Percentiles rank a stretch among this genome's conserved stretches.
phyloP scores from a whole-genome alignment of 202 grass and related monocot genomes.

The Schoenoplectus triqueter region DNA sequence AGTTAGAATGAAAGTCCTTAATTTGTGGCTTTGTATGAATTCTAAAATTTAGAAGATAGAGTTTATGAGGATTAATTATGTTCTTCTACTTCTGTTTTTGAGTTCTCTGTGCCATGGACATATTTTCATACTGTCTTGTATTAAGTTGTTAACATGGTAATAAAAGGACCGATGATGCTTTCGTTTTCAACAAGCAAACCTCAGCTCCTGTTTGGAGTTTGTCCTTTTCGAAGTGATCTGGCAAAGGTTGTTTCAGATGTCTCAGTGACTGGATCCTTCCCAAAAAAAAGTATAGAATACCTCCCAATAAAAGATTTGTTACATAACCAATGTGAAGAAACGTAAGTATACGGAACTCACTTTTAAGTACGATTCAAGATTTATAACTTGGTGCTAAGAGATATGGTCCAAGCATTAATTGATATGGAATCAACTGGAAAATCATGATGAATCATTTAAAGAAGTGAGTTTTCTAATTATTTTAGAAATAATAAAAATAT shows the following conservation, averaged over 20 bases:
- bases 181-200: neutral
- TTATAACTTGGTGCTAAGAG: too few relatives aligned
- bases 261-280: neutral
- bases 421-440: too few relatives aligned
- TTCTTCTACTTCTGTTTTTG: neutral
- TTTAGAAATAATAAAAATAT: too few relatives aligned
- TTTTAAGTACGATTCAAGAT: neutral
- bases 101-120: neutral
- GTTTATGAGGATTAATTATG: neutral
- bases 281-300: neutral
- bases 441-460: too few relatives aligned
- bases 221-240: neutral
- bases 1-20: too few relatives aligned
- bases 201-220: neutral
- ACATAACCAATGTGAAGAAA: neutral
- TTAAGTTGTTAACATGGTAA: too few relatives aligned
- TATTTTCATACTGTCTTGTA: too few relatives aligned
- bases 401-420: too few relatives aligned
- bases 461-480: too few relatives aligned
- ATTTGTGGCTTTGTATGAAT: too few relatives aligned
- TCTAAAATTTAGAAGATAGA: neutral
- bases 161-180: neutral
- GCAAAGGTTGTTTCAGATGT: neutral
- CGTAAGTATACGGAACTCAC: neutral
- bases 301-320: neutral